Conservation (phyloP, 1,284 basidiomycete genomes). For the Sporisorium iseilematis-ciliati region DNA sequence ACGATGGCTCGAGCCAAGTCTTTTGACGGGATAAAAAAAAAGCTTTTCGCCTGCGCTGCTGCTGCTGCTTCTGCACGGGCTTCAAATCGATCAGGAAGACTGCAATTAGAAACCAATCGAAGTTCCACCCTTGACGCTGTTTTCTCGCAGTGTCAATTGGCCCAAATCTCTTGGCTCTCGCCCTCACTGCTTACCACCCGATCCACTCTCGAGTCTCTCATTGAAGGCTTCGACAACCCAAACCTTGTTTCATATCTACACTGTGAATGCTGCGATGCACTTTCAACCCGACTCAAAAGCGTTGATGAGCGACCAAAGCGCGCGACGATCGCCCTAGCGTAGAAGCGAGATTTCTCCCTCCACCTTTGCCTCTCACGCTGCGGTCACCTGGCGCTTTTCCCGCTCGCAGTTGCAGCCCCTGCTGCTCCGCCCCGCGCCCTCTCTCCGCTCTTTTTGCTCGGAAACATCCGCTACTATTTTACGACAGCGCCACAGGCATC, state of each 20-base stretch:
- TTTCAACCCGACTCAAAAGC: not conserved
- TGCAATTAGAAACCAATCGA: constrained; percentile 32
- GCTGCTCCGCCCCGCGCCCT: not conserved
- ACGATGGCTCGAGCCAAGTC: constrained; percentile 16
- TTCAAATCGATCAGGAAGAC: constrained; percentile 31
- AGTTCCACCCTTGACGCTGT: constrained; percentile 6
- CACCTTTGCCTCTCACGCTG: not conserved
- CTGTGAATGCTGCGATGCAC: too few species aligned
- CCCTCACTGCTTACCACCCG: not conserved
- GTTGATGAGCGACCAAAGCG: not conserved
- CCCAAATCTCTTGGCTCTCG: not conserved
- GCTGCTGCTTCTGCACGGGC: constrained; percentile 19
- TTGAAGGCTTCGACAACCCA: not conserved
- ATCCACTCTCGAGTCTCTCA: not conserved
- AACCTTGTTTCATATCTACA: not conserved
- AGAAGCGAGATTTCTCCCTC: constrained; percentile 7
- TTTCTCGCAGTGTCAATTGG: not conserved
- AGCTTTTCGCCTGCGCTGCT: constrained; percentile 9
- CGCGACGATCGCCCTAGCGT: constrained; percentile 11
- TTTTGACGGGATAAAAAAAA: constrained; percentile 20
- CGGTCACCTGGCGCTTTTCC: not conserved
- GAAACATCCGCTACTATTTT: constrained; percentile 30
- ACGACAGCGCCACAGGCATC: constrained; percentile 2
- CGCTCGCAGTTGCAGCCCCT: not conserved
- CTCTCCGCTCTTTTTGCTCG: constrained; percentile 5